A percentile compares a stretch with the other conserved stretches of the same genome.
Conservation (phyloP, 2,329 filamentous ascomycete genomes). For the Clarireedia paspali region DNA sequence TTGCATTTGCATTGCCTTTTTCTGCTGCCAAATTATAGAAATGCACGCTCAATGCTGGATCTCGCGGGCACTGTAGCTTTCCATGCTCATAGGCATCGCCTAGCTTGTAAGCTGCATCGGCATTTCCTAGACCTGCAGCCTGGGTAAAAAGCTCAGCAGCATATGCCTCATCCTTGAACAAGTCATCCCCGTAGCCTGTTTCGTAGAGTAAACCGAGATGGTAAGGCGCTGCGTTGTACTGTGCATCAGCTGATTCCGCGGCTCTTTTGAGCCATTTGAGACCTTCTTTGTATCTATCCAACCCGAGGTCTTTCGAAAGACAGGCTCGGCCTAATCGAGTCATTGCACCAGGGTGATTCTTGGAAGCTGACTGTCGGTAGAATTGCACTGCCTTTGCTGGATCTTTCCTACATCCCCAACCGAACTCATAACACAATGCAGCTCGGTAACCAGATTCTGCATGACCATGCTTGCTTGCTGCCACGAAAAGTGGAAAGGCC, state of each 20-base stretch:
- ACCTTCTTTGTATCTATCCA: conserved; percentile 80
- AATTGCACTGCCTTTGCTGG: conserved; percentile 90
- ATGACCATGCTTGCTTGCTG: conserved; percentile 94
- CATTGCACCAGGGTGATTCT: conserved; percentile 93
- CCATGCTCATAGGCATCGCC: conserved; percentile 98
- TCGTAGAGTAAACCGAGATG: conserved; percentile 86
- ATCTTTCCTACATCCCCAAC: conserved; percentile 90
- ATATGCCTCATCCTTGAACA: conserved; percentile 86
- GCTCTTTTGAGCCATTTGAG: conserved; percentile 96
- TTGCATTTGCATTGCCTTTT: conserved; percentile 72
- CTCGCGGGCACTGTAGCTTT: conserved; percentile 74
- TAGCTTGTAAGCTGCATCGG: conserved; percentile 78
- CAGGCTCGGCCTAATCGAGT: conserved; percentile 87
- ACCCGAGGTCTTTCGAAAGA: conserved; percentile 78
- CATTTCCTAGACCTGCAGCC: conserved; percentile 83
- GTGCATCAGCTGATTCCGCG: conserved; percentile 76
- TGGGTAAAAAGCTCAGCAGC: conserved; percentile 92
- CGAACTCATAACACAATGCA: conserved; percentile 94
- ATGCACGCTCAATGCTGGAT: conserved; percentile 89
- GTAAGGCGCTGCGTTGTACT: conserved; percentile 91
- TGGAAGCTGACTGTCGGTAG: conserved; percentile 81
- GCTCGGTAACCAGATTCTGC: conserved; percentile 92
- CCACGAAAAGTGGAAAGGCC: conserved; percentile 85
- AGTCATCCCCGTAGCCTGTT: conserved; percentile 85
- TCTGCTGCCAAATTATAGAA: conserved; percentile 95